Evolutionary conservation across 2,329 filamentous ascomycete species (phyloP).

Genomic region (Xylaria sp.): DNA sequence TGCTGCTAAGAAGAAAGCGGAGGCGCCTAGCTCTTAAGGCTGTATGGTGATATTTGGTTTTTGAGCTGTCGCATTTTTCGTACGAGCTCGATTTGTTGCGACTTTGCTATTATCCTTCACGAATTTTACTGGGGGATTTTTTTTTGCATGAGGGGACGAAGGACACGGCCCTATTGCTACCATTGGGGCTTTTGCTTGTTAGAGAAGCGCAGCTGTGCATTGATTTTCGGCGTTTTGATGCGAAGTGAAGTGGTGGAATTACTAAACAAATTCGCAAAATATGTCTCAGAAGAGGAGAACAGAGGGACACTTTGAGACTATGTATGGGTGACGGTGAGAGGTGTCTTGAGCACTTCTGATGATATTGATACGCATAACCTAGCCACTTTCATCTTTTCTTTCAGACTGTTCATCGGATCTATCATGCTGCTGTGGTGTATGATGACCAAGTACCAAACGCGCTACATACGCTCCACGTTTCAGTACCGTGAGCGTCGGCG

Average conservation of each 20-base stretch:
- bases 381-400: neutral
- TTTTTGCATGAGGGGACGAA: neutral
- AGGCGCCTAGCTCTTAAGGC: conserved; percentile 19
- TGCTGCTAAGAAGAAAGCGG: conserved; percentile 26
- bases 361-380: neutral
- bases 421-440: neutral
- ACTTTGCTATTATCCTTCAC: no score
- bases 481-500: neutral
- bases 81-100: neutral
- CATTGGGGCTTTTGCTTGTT: neutral
- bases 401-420: neutral
- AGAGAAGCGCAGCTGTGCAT: conserved; percentile 16
- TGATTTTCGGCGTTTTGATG: conserved; percentile 12
- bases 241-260: neutral
- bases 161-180: neutral
- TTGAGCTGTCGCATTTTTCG: neutral
- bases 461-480: neutral
- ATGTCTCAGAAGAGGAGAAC: neutral
- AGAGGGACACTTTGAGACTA: neutral
- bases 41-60: conserved; percentile 9
- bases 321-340: neutral
- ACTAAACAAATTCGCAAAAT: conserved; percentile 4
- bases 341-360: neutral
- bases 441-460: neutral
- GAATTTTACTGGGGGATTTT: neutral